Base-by-base conservation (phyloP, 345 rosid species). In the Lepidium africanum region DNA sequence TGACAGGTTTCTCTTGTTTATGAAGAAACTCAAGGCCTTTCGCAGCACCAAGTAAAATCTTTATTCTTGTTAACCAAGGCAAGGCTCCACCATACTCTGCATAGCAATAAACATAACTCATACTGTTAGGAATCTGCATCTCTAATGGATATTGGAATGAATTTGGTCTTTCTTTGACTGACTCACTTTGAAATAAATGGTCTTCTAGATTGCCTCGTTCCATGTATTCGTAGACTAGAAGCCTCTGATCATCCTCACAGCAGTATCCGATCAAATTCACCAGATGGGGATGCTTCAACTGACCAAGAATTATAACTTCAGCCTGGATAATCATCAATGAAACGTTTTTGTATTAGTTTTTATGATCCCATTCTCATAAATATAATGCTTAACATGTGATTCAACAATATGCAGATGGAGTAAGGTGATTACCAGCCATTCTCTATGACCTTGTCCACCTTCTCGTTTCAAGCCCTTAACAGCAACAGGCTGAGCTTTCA, bases 241-340 rank as follows among this genome's bases (percentile, higher is more conserved):
- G 81, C 43, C 97, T 82, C 16, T 87, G 80, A 49, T 89, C 90
- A 4, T 81, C 90, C 76, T 91, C 93, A 14, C 85, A 81, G 56
- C 97, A 91, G 70, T 85, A 91, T 43, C 97, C 97, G 12, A 91
- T 80, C 84, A 91, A 63, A 43, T 87, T 89, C 12, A 91, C 90
- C 19, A 91, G 86, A 79, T 89, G 76, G 0, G 79, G 85, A 80
- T 91, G 96, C 71, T 81, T 74, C 57, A 89, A 68, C 71, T 91
- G 97, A 51, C 97, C 97, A 21, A 91, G 91, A 69, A 91, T 86
- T 46, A 91, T 78, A 55, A 91, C 86, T 63, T 91, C 97, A 16
- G 96, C 91, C 97, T 89, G 77, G 5, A 54, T 7, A 67, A 17
- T 71, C 36, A 30, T 23, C 32, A 17, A 10, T 27, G 30, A 27